Evolutionary conservation across 2,329 filamentous ascomycete genomes (phyloP), one percentile per base, ranked within the genome.

Genomic region (Diaporthe helianthi): DNA sequence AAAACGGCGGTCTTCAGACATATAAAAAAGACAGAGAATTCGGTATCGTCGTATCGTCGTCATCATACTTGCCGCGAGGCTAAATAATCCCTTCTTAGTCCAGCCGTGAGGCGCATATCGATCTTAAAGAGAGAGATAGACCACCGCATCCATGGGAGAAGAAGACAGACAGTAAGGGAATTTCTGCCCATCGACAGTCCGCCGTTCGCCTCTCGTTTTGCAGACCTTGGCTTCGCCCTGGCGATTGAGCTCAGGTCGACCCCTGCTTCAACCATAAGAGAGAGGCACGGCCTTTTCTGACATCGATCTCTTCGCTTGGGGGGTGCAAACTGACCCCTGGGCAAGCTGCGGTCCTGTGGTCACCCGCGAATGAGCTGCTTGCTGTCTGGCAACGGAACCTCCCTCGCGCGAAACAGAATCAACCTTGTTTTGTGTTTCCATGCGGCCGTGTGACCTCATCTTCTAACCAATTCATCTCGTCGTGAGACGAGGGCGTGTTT

Each of bases 21-120:
- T 38, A 52, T 12, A n/a, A 44, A 19, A 1, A 44, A 44, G 17
- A 38, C 70, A 54, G 19, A 69, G 63, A 68, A 68, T 61, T 36
- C 36, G 54, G 44, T 54, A 69, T 72, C 71, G 70, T 75, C 74
- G 72, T 73, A 52, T 73, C 67, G 67, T 70, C 41, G 31, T 70
- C 73, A 73, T 67, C 60, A 73, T 68, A 71, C 74, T 72, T 76
- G 76, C 76, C 76, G 76, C 73, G 76, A 77, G 76, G 76, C 76
- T 72, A n/a, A 55, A 66, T 58, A 49, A 71, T 73, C 71, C 73
- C 69, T 71, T 76, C 73, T 51, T 76, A 74, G 69, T 73, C 70
- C 72, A 75, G 76, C 76, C 76, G 76, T 72, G 76, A 77, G 76
- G 76, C 76, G 55, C 72, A 71, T 69, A 71, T 75, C 74, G 73